Percentiles rank a stretch among this genome's conserved stretches.
Evolutionary conservation across 2,329 filamentous ascomycete genomes (phyloP).

Genomic region (Sordariomycetes sp.): DNA sequence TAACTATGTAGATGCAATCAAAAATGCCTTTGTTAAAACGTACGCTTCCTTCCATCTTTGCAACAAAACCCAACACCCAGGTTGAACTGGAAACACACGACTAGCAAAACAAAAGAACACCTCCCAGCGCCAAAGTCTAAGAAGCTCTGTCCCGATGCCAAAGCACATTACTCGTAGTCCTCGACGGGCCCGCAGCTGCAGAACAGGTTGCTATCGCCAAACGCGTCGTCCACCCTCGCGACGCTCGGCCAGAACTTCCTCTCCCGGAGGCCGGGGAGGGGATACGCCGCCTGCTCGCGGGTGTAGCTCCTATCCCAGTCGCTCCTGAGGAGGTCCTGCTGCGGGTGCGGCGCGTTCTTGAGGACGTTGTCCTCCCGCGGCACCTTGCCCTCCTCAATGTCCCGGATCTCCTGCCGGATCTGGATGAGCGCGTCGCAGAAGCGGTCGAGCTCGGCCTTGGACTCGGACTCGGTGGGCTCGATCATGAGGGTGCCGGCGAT

Average conservation of each 20-base stretch:
- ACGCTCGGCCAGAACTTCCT: slow-evolving; percentile 98
- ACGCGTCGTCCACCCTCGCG: slow-evolving; percentile 64
- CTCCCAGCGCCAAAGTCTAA: not conserved
- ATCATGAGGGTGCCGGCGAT: slow-evolving; percentile 95
- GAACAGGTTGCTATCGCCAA: not conserved
- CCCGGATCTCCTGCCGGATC: slow-evolving; percentile 74
- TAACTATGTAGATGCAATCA: too few species aligned
- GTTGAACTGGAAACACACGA: not conserved
- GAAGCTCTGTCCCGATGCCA: not conserved
- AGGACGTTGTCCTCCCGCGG: slow-evolving; percentile 70
- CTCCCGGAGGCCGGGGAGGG: slow-evolving; percentile 66
- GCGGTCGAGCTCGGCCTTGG: slow-evolving; percentile 60
- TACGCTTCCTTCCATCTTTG: not conserved
- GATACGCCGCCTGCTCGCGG: slow-evolving; percentile 76
- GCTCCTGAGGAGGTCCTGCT: slow-evolving; percentile 60
- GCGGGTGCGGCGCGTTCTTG: slow-evolving; percentile 78
- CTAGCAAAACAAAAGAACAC: not conserved
- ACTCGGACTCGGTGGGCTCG: slow-evolving; percentile 90
- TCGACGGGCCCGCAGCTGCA: not conserved
- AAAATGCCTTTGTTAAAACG: not conserved
- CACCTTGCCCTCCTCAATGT: slow-evolving; percentile 65
- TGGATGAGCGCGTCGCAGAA: slow-evolving; percentile 83
- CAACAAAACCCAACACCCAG: not conserved
- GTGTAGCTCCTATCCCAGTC: slow-evolving; percentile 74
- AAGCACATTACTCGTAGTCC: not conserved